Evolutionary conservation across 768 basidiomycete genomes (phyloP).

Genomic region (Boletus insuetus): DNA sequence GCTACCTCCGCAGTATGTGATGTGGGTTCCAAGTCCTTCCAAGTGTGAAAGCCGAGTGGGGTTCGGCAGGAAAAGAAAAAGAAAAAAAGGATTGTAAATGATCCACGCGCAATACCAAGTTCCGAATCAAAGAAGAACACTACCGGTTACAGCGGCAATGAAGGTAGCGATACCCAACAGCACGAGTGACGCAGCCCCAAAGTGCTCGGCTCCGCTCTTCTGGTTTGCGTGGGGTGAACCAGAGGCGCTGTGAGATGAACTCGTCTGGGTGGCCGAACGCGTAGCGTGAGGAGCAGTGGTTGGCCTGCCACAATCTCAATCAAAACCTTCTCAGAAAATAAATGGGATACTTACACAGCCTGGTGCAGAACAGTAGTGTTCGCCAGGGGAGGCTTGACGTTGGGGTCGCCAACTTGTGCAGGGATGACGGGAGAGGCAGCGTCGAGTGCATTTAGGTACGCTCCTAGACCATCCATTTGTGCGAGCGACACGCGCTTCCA

Average conservation of each 20-base stretch:
- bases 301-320: slow-evolving; percentile 4
- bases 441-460: slow-evolving; percentile 48
- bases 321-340: neutral
- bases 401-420: slow-evolving; percentile 21
- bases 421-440: slow-evolving; percentile 26
- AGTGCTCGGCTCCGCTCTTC: slow-evolving; percentile 33
- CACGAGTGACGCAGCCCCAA: slow-evolving; percentile 18
- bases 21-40: neutral
- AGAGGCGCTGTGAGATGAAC: slow-evolving; percentile 13
- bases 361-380: slow-evolving; percentile 6
- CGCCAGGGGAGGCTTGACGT: slow-evolving; percentile 13
- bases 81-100: slow-evolving; percentile 4
- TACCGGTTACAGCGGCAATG: slow-evolving; percentile 22
- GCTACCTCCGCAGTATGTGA: neutral
- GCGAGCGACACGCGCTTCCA: slow-evolving; percentile 70
- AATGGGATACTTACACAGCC: slow-evolving; percentile 4
- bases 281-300: neutral
- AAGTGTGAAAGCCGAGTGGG: neutral
- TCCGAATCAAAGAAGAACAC: slow-evolving; percentile 20
- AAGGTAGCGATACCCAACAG: slow-evolving; percentile 24
- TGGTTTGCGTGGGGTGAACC: slow-evolving; percentile 29
- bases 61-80: neutral
- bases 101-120: neutral
- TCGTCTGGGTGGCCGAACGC: slow-evolving; percentile 3
- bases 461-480: slow-evolving; percentile 35